Conservation (phyloP, 495 filamentous ascomycete species). For the Pyrenula massariospora region DNA sequence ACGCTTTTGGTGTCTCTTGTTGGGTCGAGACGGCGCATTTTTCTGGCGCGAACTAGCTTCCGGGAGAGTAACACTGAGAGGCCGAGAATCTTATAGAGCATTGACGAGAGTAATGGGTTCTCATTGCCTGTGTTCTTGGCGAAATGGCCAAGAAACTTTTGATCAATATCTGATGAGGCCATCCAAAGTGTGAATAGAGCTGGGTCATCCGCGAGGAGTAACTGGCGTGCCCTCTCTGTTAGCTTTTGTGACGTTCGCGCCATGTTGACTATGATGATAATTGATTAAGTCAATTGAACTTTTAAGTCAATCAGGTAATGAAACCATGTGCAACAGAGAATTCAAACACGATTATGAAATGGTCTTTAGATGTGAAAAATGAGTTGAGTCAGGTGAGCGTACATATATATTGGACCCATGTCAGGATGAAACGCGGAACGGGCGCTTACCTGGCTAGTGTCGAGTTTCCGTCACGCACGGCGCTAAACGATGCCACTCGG, state of each 20-base stretch:
- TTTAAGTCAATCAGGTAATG: too few relatives aligned
- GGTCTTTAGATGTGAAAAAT: background rate
- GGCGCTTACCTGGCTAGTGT: background rate
- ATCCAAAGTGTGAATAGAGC: slow-evolving; percentile 42
- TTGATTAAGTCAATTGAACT: too few relatives aligned
- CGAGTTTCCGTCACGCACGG: background rate
- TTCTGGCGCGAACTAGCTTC: slow-evolving; percentile 72
- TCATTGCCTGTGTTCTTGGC: slow-evolving; percentile 60
- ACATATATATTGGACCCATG: background rate
- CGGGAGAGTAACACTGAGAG: slow-evolving; percentile 79
- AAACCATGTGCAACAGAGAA: too few relatives aligned
- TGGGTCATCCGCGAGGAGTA: slow-evolving; percentile 5
- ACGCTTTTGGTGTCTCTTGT: slow-evolving; percentile 70
- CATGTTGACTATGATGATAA: background rate
- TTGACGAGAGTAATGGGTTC: slow-evolving; percentile 64
- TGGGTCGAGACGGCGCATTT: slow-evolving; percentile 71
- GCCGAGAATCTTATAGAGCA: slow-evolving; percentile 82
- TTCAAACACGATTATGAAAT: too few relatives aligned
- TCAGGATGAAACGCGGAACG: background rate
- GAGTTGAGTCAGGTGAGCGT: background rate
- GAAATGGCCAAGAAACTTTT: slow-evolving; percentile 85
- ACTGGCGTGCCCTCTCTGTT: background rate
- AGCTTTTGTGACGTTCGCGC: background rate
- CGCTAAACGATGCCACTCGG: background rate
- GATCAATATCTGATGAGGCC: slow-evolving; percentile 93